phyloP scores from a whole-genome alignment of 768 basidiomycete species.

The Naganishia randhawae region DNA sequence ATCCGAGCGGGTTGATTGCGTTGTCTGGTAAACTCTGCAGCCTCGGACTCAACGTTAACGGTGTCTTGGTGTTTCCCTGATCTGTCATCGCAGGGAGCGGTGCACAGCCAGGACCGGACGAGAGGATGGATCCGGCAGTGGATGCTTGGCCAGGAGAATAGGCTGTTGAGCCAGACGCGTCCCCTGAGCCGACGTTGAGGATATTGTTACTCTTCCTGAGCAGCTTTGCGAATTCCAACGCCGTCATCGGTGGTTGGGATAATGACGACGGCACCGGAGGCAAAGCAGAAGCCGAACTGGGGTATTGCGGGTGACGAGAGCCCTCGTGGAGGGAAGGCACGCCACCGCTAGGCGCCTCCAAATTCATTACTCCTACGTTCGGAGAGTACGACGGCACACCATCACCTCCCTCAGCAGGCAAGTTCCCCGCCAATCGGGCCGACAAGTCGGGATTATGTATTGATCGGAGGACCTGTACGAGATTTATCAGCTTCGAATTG shows the following conservation, averaged over 20 bases:
- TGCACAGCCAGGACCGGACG: slow-evolving; percentile 32
- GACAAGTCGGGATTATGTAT: slow-evolving; percentile 66
- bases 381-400: neutral
- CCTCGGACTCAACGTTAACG: slow-evolving; percentile 57
- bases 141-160: slow-evolving; percentile 14
- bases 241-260: slow-evolving; percentile 14
- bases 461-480: slow-evolving; percentile 61
- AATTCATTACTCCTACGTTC: neutral
- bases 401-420: slow-evolving; percentile 2
- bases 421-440: slow-evolving; percentile 14
- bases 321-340: neutral
- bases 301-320: neutral
- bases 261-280: neutral
- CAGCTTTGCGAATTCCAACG: slow-evolving; percentile 10
- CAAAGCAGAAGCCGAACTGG: too few species aligned
- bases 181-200: neutral
- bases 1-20: slow-evolving; percentile 81
- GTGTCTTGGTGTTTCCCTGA: slow-evolving; percentile 23
- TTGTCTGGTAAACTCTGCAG: slow-evolving; percentile 90
- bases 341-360: neutral
- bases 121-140: neutral
- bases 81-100: slow-evolving; percentile 29
- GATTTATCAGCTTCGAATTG: too few species aligned
- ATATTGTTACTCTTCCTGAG: slow-evolving; percentile 14
- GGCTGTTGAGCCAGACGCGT: neutral